Evolutionary conservation across 257 asterid species (phyloP).

Genomic region (Ilex asprella): DNA sequence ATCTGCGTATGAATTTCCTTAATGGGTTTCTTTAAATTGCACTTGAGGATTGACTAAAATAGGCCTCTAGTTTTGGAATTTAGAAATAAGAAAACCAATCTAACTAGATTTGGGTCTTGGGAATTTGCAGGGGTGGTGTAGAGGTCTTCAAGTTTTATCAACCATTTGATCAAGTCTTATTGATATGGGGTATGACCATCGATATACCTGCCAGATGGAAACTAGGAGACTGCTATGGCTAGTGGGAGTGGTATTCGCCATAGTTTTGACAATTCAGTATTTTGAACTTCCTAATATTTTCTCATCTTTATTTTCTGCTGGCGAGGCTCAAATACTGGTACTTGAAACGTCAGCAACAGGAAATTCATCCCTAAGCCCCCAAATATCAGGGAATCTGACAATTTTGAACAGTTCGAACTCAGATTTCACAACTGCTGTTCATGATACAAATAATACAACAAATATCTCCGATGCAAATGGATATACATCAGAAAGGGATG

Average conservation of each 20-base stretch:
- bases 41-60: no score
- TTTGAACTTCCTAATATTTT: slow-evolving; percentile 47
- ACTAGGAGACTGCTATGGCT: slow-evolving; percentile 39
- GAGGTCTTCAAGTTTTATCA: neutral
- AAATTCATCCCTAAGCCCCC: slow-evolving; percentile 16
- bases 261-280: slow-evolving; percentile 41
- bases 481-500: slow-evolving; percentile 3
- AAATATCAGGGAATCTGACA: neutral
- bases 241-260: slow-evolving; percentile 38
- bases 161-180: neutral
- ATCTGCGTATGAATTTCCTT: no score
- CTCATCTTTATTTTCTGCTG: slow-evolving; percentile 26
- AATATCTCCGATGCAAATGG: slow-evolving; percentile 2
- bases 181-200: slow-evolving; percentile 26
- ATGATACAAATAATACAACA: slow-evolving; percentile 15
- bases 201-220: slow-evolving; percentile 27
- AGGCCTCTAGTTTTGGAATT: no score
- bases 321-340: slow-evolving; percentile 12
- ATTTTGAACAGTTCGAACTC: neutral
- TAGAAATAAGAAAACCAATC: no score
- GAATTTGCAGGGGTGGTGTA: slow-evolving; percentile 9
- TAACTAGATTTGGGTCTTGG: neutral
- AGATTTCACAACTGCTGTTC: slow-evolving; percentile 1
- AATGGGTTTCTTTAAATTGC: no score
- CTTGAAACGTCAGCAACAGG: slow-evolving; percentile 14